Evolutionary conservation across 176 grass and related monocot species (phyloP), one percentile per base, ranked within the genome.

Genomic region (Calamus simplicifolius): DNA sequence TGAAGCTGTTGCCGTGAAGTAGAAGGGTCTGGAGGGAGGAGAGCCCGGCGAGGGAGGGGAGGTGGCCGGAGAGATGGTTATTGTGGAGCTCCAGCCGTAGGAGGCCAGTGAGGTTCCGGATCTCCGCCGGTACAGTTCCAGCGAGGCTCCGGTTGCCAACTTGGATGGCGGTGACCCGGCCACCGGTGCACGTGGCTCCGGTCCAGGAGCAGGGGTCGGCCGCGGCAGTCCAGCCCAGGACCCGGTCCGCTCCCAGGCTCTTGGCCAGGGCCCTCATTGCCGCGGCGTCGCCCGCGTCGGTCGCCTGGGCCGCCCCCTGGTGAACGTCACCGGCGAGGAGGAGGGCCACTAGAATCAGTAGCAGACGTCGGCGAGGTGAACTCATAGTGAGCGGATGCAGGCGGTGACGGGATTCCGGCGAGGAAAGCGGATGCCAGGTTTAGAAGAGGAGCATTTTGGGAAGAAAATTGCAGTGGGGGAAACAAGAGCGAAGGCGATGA

Each of bases 31-130:
- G 57, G 5, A 95, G 80, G 4, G 58, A 28, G 17, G 74, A 18
- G 26, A 87, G 86, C 8, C 77, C 68, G 4, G 77, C 56, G 8
- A 95, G 75, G 17, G 70, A 59, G 2, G 90, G 90, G 18, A 95
- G 43, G 31, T 71, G 51, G 61, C 90, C 86, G 25, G 68, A 12
- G 76, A 95, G 69, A 0, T 1, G 3, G 78, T 95, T 95, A 1
- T 0, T 0, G 56, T 72, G 61, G 19, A 95, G 67, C 73, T 95
- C 90, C 58, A 95, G 82, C 62, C 80, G 82, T 10, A 1, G 43
- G 58, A 95, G 80, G 25, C 8, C 31, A 16, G 82, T 77, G 70
- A 95, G 90, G 59, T 63, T 81, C 69, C 80, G 64, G 59, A 95
- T 64, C 59, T 79, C 80, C 30, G 82, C 48, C 4, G 90, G 63